These are phyloP conservation scores for Nepenthes mirabilis DNA, from an alignment of 148 eudicot species.

Conservation along the genomic window DNA sequence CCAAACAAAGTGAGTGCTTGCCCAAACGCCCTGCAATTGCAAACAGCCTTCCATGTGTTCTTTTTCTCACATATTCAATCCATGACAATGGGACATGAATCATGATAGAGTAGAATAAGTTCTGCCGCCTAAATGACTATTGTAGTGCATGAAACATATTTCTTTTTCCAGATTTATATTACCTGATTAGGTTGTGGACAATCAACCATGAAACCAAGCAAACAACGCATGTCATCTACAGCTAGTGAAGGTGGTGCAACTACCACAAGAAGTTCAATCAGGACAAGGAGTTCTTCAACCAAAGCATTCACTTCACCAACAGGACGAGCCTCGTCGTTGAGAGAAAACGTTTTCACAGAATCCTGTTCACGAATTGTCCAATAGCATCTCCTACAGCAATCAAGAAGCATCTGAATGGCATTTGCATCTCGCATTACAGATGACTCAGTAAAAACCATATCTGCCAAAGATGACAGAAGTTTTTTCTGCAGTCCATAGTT, in stretches of 20 bases:
- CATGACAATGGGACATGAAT: no score
- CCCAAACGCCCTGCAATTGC: no score
- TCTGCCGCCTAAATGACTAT: no score
- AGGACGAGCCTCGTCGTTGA: slow-evolving; percentile 51
- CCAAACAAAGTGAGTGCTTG: no score
- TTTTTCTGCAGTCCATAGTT: slow-evolving; percentile 95
- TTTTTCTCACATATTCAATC: no score
- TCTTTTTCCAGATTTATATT: not conserved
- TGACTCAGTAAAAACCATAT: slow-evolving; percentile 95
- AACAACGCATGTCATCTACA: slow-evolving; percentile 76
- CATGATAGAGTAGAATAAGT: no score
- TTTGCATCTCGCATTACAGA: slow-evolving; percentile 96
- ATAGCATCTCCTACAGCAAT: slow-evolving; percentile 96
- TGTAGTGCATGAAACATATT: not conserved
- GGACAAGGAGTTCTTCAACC: slow-evolving; percentile 89
- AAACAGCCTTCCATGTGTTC: no score
- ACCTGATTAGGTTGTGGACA: slow-evolving; percentile 99
- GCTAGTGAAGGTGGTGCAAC: slow-evolving; percentile 82
- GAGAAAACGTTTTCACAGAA: slow-evolving; percentile 69
- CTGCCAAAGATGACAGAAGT: slow-evolving; percentile 93
- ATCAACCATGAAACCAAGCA: slow-evolving; percentile 90
- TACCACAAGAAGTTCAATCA: slow-evolving; percentile 76
- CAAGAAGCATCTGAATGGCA: slow-evolving; percentile 96
- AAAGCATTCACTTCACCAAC: slow-evolving; percentile 96
- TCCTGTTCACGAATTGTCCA: slow-evolving; percentile 80